These are phyloP conservation scores for Pachyrhizus erosus DNA, from an alignment of 306 rosid genomes.

Conservation along the genomic window DNA sequence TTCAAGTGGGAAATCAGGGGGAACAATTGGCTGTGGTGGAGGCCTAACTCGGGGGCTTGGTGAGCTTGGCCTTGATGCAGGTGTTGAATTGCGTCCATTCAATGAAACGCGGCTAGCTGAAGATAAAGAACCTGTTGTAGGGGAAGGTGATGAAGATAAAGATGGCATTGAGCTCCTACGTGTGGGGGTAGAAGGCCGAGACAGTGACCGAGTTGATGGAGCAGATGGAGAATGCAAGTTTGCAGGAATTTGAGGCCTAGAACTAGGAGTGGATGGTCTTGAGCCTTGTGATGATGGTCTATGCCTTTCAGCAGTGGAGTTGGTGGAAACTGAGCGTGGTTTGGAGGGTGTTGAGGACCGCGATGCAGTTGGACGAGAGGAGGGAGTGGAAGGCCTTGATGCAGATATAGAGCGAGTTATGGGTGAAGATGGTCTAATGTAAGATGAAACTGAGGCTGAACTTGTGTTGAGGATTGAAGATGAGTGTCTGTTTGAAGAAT, in stretches of 20 bases:
- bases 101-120: constrained; percentile 60
- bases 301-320: constrained; percentile 64
- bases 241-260: constrained; percentile 91
- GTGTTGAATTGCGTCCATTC: constrained; percentile 74
- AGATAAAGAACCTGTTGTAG: constrained; percentile 56
- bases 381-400: constrained; percentile 85
- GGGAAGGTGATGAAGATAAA: constrained; percentile 61
- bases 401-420: constrained; percentile 66
- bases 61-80: constrained; percentile 87
- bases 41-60: constrained; percentile 83
- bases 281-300: constrained; percentile 68
- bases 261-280: constrained; percentile 93
- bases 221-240: constrained; percentile 75
- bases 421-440: constrained; percentile 88
- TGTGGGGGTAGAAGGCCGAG: constrained; percentile 91
- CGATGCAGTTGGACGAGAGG: constrained; percentile 68
- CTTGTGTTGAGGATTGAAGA: constrained; percentile 88
- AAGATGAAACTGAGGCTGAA: constrained; percentile 97
- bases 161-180: constrained; percentile 73
- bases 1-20: constrained; percentile 85
- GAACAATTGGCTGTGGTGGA: constrained; percentile 86
- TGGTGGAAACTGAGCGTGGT: constrained; percentile 63
- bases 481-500: constrained; percentile 77
- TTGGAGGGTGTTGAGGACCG: constrained; percentile 91
- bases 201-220: constrained; percentile 64